A percentile compares a stretch with the other conserved stretches of the same genome.
These are phyloP conservation scores for Neurospora crassa DNA, from an alignment of 2,329 filamentous ascomycete genomes.

Conservation along the genomic window DNA sequence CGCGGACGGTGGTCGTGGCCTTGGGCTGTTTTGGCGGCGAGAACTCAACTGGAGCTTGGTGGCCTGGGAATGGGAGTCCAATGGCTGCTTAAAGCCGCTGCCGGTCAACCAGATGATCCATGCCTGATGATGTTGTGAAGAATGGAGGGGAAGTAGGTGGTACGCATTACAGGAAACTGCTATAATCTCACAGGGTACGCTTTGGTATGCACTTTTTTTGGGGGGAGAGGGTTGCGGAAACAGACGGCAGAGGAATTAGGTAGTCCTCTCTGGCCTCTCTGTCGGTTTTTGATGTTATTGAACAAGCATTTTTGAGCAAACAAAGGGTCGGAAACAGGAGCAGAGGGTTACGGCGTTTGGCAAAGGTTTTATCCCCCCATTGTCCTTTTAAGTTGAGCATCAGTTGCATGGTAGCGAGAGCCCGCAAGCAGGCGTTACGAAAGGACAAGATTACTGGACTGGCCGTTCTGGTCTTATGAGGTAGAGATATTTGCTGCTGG, in stretches of 20 bases:
- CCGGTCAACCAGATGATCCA: slow-evolving; percentile 39
- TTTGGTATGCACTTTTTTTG: slow-evolving; percentile 3
- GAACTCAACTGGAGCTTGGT: slow-evolving; percentile 82
- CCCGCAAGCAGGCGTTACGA: background rate
- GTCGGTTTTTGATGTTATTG: slow-evolving; percentile 18
- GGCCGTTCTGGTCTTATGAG: background rate
- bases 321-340: slow-evolving; percentile 1
- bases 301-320: slow-evolving; percentile 15
- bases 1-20: slow-evolving; percentile 45
- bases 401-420: background rate
- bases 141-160: background rate
- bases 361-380: background rate
- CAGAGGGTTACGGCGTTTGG: background rate
- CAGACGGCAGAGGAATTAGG: slow-evolving; percentile 39
- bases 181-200: background rate
- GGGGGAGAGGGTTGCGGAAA: slow-evolving; percentile 18
- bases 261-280: slow-evolving; percentile 30
- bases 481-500: background rate
- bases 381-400: background rate
- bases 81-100: slow-evolving; percentile 26
- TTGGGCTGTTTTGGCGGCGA: slow-evolving; percentile 60
- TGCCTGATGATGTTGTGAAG: slow-evolving; percentile 24
- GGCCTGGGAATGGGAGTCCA: slow-evolving; percentile 65
- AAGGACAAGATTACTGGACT: background rate
- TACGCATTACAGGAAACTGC: background rate